These are phyloP conservation scores for Apiospora marii DNA, from an alignment of 2,329 filamentous ascomycete genomes.

Conservation along the genomic window DNA sequence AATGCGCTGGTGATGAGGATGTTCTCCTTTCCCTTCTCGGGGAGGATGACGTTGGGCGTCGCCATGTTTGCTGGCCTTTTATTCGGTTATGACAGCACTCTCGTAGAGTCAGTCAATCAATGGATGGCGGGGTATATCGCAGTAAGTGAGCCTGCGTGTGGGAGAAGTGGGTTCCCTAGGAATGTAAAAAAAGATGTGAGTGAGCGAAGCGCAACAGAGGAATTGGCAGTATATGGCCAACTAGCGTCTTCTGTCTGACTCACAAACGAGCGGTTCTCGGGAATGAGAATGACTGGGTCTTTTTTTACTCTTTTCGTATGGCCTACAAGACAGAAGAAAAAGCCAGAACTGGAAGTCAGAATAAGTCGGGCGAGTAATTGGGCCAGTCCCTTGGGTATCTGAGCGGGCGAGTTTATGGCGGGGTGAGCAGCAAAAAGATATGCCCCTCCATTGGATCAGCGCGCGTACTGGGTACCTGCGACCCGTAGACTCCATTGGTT, in stretches of 20 bases:
- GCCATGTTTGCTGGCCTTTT: slow-evolving; percentile 19
- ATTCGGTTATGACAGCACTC: background rate
- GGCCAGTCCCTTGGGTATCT: slow-evolving; percentile 3
- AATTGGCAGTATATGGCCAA: background rate
- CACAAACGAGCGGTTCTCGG: slow-evolving; percentile 5
- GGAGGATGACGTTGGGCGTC: slow-evolving; percentile 56
- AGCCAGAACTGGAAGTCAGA: background rate
- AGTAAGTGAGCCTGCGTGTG: slow-evolving; percentile 6
- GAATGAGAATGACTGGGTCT: background rate
- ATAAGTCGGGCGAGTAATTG: slow-evolving; percentile 14
- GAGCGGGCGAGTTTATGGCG: background rate
- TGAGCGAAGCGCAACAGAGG: background rate
- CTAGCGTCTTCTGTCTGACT: background rate
- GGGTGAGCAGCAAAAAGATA: slow-evolving; percentile 1
- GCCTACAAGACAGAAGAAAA: background rate
- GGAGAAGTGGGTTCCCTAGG: slow-evolving; percentile 16
- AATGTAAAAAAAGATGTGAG: background rate
- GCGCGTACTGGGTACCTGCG: background rate
- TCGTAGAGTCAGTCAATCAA: slow-evolving; percentile 8
- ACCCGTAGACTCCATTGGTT: background rate
- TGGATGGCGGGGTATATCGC: slow-evolving; percentile 11
- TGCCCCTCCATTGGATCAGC: slow-evolving; percentile 13
- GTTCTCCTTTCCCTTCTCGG: slow-evolving; percentile 79
- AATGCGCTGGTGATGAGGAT: slow-evolving; percentile 91
- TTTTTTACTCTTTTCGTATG: background rate